Conservation (phyloP, 176 grass and related monocot species). For the Triticum monococcum region DNA sequence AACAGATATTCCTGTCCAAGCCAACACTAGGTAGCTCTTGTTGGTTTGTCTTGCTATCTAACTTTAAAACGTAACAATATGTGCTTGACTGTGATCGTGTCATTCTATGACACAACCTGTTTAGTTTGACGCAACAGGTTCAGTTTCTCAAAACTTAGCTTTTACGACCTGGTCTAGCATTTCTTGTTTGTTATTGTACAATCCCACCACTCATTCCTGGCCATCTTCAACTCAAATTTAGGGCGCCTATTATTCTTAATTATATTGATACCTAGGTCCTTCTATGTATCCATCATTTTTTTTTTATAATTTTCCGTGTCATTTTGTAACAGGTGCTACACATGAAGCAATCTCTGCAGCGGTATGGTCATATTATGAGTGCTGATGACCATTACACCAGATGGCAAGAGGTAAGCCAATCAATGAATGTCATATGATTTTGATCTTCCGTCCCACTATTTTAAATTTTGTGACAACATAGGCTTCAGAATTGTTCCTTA, state of each 20-base stretch:
- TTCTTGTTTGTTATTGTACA: not conserved
- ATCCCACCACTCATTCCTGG: not conserved
- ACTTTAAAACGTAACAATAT: constrained; percentile 18
- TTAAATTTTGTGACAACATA: constrained; percentile 1
- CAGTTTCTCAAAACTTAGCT: constrained; percentile 18
- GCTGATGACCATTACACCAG: constrained; percentile 75
- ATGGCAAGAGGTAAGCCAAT: constrained; percentile 88
- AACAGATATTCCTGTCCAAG: constrained; percentile 28
- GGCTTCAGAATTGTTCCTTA: constrained; percentile 8
- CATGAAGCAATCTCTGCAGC: constrained; percentile 76
- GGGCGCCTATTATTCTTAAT: constrained; percentile 9
- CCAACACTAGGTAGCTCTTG: not conserved
- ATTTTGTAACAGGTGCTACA: constrained; percentile 57
- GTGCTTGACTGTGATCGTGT: not conserved
- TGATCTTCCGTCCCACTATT: not conserved
- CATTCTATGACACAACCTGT: not conserved
- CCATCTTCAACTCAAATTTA: constrained; percentile 4
- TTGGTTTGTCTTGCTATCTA: constrained; percentile 18
- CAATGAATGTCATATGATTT: constrained; percentile 15
- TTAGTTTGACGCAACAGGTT: not conserved
- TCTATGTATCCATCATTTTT: not conserved
- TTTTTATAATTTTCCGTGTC: not conserved
- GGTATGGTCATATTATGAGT: constrained; percentile 79
- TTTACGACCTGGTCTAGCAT: not conserved
- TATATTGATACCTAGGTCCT: not conserved